Conservation (phyloP, 192 early-diverging fungal species). For the Mortierella claussenii region DNA sequence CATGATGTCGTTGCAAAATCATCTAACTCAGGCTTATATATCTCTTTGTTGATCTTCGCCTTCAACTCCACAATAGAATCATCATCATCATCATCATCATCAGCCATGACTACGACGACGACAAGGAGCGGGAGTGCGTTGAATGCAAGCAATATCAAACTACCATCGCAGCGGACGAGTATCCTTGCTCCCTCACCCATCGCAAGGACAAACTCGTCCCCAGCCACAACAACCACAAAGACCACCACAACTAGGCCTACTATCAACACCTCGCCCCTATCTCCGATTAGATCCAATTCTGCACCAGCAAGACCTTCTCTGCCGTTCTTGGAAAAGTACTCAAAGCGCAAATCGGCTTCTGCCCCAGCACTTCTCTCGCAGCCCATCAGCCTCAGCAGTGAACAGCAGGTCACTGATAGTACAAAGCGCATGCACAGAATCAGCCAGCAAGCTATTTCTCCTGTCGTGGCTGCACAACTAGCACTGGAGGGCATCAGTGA, state of each 20-base stretch:
- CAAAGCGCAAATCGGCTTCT: constrained; percentile 31
- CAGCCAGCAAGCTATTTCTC: constrained; percentile 5
- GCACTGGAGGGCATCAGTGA: background rate
- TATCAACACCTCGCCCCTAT: constrained; percentile 16
- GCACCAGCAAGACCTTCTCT: constrained; percentile 26
- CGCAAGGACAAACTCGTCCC: too few species aligned
- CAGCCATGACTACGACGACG: background rate
- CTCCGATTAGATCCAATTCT: constrained; percentile 15
- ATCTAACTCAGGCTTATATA: too few species aligned
- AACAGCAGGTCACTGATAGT: background rate
- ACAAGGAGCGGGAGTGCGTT: background rate
- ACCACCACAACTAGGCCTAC: background rate
- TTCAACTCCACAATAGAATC: too few species aligned
- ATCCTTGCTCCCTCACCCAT: constrained; percentile 11
- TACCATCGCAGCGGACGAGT: constrained; percentile 13
- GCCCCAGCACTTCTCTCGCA: constrained; percentile 19
- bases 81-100: background rate
- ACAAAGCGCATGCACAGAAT: background rate
- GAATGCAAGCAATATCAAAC: constrained; percentile 7
- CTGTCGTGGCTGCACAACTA: background rate
- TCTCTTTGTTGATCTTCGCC: too few species aligned
- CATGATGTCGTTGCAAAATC: too few species aligned
- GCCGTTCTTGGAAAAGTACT: constrained; percentile 55
- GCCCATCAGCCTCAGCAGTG: constrained; percentile 2
- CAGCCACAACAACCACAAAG: background rate